Conservation (phyloP, 257 asterid species). For the Fraxinus cuspidata region DNA sequence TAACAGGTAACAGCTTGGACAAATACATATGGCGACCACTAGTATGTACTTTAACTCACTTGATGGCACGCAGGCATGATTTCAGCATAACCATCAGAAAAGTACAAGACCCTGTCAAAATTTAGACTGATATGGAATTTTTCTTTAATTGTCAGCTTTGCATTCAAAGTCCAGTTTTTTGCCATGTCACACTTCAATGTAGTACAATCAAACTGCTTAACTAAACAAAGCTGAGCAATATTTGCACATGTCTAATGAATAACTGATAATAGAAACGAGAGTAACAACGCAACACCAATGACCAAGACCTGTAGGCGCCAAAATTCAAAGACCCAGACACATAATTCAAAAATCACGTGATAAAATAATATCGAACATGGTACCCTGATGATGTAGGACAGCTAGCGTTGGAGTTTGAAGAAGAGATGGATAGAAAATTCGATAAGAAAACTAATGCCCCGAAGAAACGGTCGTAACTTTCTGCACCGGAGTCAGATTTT, state of each 20-base stretch:
- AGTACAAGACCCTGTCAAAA: neutral
- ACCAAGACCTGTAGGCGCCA: neutral
- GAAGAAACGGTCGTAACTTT: too few species aligned
- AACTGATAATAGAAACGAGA: neutral
- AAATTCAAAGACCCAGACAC: neutral
- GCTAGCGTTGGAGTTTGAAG: too few species aligned
- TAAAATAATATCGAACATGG: slow-evolving; percentile 19
- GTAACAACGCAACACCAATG: neutral
- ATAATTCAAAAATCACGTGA: slow-evolving; percentile 13
- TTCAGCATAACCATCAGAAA: neutral
- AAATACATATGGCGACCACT: neutral
- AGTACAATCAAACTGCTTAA: neutral
- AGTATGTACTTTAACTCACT: neutral
- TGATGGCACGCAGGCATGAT: neutral
- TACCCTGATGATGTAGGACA: too few species aligned
- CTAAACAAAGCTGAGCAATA: neutral
- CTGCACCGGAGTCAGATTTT: too few species aligned
- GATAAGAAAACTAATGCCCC: too few species aligned
- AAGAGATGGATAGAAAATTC: too few species aligned
- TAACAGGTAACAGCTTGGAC: neutral
- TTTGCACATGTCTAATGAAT: neutral
- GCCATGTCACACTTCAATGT: neutral
- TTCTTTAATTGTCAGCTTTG: neutral
- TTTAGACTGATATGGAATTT: neutral
- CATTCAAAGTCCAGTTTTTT: neutral